A percentile compares a stretch with the other conserved stretches of the same genome.
These are phyloP conservation scores for Xerocomus nothofagi DNA, from an alignment of 1,284 basidiomycete species.

Conservation along the genomic window DNA sequence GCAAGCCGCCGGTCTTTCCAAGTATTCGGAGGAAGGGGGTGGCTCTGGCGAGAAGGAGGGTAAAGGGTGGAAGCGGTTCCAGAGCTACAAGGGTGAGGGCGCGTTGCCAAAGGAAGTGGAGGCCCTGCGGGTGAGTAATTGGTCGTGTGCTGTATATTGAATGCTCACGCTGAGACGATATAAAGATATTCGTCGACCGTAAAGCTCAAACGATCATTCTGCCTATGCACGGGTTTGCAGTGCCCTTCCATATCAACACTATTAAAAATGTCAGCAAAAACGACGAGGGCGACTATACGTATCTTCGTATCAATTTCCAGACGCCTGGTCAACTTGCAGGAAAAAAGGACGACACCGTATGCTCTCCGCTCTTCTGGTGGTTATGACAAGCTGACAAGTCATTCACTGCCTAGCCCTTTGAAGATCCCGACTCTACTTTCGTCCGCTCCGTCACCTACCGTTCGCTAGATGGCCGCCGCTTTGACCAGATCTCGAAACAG, in stretches of 20 bases:
- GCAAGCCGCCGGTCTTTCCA: slow-evolving; percentile 82
- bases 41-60: slow-evolving; percentile 77
- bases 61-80: slow-evolving; percentile 93
- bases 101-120: slow-evolving; percentile 83
- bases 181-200: slow-evolving; percentile 87
- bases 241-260: slow-evolving; percentile 98
- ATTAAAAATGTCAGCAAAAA: slow-evolving; percentile 98
- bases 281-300: slow-evolving; percentile 95
- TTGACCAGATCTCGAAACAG: slow-evolving; percentile 86
- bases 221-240: slow-evolving; percentile 93
- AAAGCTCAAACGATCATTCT: slow-evolving; percentile 89
- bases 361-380: slow-evolving; percentile 7
- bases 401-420: slow-evolving; percentile 71
- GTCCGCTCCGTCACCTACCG: slow-evolving; percentile 95
- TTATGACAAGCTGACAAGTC: slow-evolving; percentile 7
- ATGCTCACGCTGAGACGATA: slow-evolving; percentile 6
- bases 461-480: slow-evolving; percentile 85
- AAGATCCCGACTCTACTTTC: slow-evolving; percentile 96
- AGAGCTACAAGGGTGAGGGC: slow-evolving; percentile 94
- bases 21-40: slow-evolving; percentile 77
- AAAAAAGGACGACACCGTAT: slow-evolving; percentile 96
- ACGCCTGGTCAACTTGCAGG: slow-evolving; percentile 97
- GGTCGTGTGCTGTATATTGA: neutral
- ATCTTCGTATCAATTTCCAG: slow-evolving; percentile 97
- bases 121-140: slow-evolving; percentile 61